phyloP scores from a whole-genome alignment of 805 yeast species.

The Ogataea corticis region DNA sequence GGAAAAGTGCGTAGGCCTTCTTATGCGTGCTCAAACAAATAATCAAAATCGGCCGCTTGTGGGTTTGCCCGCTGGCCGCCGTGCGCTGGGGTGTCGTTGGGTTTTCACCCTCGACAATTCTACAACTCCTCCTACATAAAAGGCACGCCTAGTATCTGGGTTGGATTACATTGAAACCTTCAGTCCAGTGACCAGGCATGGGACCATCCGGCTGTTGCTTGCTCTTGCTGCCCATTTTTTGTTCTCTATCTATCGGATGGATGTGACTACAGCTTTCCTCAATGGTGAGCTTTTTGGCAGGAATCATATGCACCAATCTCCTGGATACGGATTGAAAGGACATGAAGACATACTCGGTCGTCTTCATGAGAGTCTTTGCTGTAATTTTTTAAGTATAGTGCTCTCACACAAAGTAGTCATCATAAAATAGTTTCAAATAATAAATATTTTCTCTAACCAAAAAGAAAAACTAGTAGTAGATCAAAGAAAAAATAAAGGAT shows the following conservation, averaged over 20 bases:
- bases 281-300: slow-evolving; percentile 12
- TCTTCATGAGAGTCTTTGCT: background rate
- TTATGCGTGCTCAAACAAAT: too few species aligned
- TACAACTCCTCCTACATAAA: background rate
- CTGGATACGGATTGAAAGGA: background rate
- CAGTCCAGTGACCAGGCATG: slow-evolving; percentile 9
- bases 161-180: slow-evolving; percentile 10
- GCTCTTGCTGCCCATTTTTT: background rate
- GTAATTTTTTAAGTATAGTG: too few species aligned
- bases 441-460: too few species aligned
- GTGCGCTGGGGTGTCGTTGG: too few species aligned
- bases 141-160: slow-evolving; percentile 2
- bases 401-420: too few species aligned
- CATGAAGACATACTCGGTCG: background rate
- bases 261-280: slow-evolving; percentile 16
- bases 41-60: too few species aligned
- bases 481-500: too few species aligned
- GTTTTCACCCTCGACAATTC: too few species aligned
- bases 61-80: too few species aligned
- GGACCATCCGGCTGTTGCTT: slow-evolving; percentile 1
- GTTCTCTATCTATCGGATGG: slow-evolving; percentile 16
- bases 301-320: slow-evolving; percentile 9
- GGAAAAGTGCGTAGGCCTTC: too few species aligned
- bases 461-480: too few species aligned
- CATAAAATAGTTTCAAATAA: too few species aligned